Base-by-base conservation (phyloP, 768 basidiomycete species). In the Cystofilobasidium capitatum region DNA sequence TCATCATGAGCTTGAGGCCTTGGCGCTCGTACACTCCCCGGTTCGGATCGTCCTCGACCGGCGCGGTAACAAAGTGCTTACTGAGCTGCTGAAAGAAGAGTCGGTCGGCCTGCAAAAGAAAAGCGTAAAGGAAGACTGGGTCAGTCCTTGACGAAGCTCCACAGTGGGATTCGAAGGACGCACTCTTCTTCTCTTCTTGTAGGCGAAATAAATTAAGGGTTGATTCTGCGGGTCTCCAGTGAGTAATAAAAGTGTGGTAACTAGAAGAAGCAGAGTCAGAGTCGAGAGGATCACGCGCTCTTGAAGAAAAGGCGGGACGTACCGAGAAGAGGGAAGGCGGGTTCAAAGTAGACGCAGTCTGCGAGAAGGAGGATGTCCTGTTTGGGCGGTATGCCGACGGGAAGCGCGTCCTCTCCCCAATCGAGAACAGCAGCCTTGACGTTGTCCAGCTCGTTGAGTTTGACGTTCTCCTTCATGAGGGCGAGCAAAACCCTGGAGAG, bases 271-370 rank as follows among this genome's bases (percentile, higher is more conserved):
- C 31, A 17, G 22, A 10, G 20, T 7, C 57, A 10, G 26, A n/a
- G 36, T 6, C 26, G 33, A 16, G 40, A 16, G 22, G 22, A 24
- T 39, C 36, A 60, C 17, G 5, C 4, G 16, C 22, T 17, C 29
- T 20, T 16, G 22, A 7, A 29, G 4, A 26, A 51, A 12, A 51
- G 49, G 12, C 13, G 49, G 20, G 24, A 58, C 54, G 36, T 35
- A 63, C 66, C 66, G 0, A 97, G 83, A 16, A 92, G 82, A 10
- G 91, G 87, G 73, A 96, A 97, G 0, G 89, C 85, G 16, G 91
- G 89, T 77, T 96, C 92, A 71, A 90, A 91, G 79, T 97, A 97
- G 12, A 97, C 91, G 72, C 92, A 97, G 74, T 97, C 92, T 0
- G 92, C 92, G 1, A 89, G 90, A 6, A 97, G 82, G 66, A 97